These are phyloP conservation scores for Fusarium sp. DNA, from an alignment of 2,329 filamentous ascomycete species.

Conservation along the genomic window DNA sequence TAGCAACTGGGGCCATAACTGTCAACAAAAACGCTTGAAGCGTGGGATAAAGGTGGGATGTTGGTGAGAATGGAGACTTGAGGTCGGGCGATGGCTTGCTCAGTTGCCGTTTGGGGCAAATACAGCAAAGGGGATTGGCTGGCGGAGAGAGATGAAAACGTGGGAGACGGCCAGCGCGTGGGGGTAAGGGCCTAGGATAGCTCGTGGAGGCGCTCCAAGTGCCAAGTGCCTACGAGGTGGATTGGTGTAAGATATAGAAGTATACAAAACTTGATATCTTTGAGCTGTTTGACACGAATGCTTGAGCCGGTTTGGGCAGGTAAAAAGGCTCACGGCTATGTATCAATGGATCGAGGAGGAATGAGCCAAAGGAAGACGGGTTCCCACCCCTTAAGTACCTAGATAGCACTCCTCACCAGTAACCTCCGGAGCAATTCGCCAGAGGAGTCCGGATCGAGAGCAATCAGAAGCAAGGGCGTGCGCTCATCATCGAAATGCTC, in stretches of 20 bases:
- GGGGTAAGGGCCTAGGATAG: conserved; percentile 40
- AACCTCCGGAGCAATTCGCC: conserved; percentile 18
- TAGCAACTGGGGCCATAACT: conserved; percentile 62
- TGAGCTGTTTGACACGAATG: conserved; percentile 21
- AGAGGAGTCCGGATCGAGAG: conserved; percentile 30
- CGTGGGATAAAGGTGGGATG: conserved; percentile 68
- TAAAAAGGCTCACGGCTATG: conserved; percentile 19
- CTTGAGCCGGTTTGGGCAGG: conserved; percentile 19
- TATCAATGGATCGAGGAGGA: conserved; percentile 20
- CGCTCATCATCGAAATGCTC: conserved; percentile 35
- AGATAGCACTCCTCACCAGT: conserved; percentile 34
- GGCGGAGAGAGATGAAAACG: conserved; percentile 30
- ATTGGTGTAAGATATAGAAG: conserved; percentile 21
- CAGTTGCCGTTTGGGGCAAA: conserved; percentile 46
- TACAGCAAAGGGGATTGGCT: conserved; percentile 43
- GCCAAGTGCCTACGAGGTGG: conserved; percentile 29
- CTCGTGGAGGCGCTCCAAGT: conserved; percentile 37
- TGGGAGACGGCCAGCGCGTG: conserved; percentile 42
- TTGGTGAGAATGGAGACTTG: conserved; percentile 38
- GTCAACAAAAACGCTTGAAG: conserved; percentile 51
- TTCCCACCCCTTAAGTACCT: conserved; percentile 41
- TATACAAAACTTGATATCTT: conserved; percentile 19
- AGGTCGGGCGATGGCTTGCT: conserved; percentile 42
- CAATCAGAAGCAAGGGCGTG: conserved; percentile 33
- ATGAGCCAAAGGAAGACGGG: conserved; percentile 28